Evolutionary conservation across 495 filamentous ascomycete species (phyloP).

Genomic region (Aspergillus wentii): DNA sequence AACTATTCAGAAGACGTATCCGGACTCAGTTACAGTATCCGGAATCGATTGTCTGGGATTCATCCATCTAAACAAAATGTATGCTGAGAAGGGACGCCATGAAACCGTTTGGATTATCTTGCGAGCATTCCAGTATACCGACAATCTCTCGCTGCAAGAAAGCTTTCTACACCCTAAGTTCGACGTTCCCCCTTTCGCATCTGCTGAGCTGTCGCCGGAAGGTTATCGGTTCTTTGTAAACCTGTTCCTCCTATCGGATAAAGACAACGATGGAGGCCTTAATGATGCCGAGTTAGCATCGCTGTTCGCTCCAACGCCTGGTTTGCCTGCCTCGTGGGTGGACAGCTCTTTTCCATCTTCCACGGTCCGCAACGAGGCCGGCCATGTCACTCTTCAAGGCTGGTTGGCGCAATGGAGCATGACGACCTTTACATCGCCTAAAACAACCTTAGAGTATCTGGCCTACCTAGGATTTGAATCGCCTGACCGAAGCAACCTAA

Average conservation of each 20-base stretch:
- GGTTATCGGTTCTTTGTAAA: constrained; percentile 98
- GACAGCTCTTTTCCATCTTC: constrained; percentile 92
- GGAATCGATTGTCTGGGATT: constrained; percentile 83
- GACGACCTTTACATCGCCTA: constrained; percentile 95
- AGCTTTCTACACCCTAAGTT: constrained; percentile 90
- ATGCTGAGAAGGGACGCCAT: constrained; percentile 95
- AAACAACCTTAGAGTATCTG: constrained; percentile 90
- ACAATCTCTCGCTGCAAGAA: constrained; percentile 85
- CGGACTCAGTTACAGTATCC: constrained; percentile 57
- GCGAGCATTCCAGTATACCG: constrained; percentile 93
- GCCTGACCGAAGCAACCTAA: constrained; percentile 56
- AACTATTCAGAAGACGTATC: constrained; percentile 64
- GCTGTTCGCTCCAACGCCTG: constrained; percentile 90
- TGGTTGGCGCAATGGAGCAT: constrained; percentile 99
- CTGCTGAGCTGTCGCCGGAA: constrained; percentile 88
- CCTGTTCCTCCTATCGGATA: constrained; percentile 88
- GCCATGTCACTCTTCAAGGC: constrained; percentile 91
- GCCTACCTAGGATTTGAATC: constrained; percentile 89
- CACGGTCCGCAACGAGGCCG: constrained; percentile 91
- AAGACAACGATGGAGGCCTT: constrained; percentile 94
- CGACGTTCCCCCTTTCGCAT: constrained; percentile 85
- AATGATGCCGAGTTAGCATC: constrained; percentile 78
- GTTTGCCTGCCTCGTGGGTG: constrained; percentile 77
- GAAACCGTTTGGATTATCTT: constrained; percentile 97
- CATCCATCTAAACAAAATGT: constrained; percentile 86